Evolutionary conservation across 768 basidiomycete species (phyloP).

Genomic region (Rhodosporidiobolus sp.): DNA sequence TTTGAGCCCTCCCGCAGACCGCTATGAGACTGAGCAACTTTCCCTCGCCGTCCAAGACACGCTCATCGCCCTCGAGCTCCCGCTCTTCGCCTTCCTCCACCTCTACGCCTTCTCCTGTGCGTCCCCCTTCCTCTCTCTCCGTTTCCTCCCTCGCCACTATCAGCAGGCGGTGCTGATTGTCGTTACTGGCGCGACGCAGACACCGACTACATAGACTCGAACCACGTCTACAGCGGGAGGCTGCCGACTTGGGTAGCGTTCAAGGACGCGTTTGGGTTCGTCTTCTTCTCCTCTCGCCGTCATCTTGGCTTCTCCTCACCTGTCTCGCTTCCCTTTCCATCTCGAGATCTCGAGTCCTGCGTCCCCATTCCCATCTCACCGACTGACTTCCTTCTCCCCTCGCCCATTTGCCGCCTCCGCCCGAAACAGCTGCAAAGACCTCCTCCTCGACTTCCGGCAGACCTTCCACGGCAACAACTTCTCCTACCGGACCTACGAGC

Average conservation of each 20-base stretch:
- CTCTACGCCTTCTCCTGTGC: slow-evolving; percentile 78
- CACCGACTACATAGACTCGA: slow-evolving; percentile 74
- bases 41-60: slow-evolving; percentile 74
- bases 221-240: slow-evolving; percentile 68
- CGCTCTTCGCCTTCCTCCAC: slow-evolving; percentile 90
- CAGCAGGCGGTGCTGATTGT: neutral
- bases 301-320: no score
- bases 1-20: neutral
- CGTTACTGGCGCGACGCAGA: slow-evolving; percentile 50
- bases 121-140: neutral
- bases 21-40: slow-evolving; percentile 58
- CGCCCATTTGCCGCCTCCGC: neutral
- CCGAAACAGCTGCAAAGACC: slow-evolving; percentile 61
- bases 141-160: no score
- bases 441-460: slow-evolving; percentile 74
- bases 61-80: slow-evolving; percentile 95
- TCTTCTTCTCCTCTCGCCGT: no score
- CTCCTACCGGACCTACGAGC: slow-evolving; percentile 94
- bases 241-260: slow-evolving; percentile 85
- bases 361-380: no score
- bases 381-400: no score
- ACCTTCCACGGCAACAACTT: slow-evolving; percentile 85
- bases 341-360: no score
- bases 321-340: no score
- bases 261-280: slow-evolving; percentile 78